These are phyloP conservation scores for Talaromyces sp. DNA, from an alignment of 2,329 filamentous ascomycete genomes.

Conservation along the genomic window DNA sequence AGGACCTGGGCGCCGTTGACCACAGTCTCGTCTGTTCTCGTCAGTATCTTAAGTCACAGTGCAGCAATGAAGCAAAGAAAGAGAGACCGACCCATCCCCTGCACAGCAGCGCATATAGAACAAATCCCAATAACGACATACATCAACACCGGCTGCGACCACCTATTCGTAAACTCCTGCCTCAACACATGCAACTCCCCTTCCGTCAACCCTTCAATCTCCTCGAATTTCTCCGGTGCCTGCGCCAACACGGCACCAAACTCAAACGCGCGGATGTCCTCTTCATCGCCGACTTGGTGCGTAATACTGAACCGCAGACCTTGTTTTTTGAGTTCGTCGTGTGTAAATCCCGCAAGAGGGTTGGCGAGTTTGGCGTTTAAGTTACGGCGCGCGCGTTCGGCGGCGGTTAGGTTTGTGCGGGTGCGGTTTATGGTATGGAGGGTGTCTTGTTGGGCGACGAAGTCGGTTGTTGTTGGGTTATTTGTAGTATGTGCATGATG, in stretches of 20 bases:
- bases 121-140: slow-evolving; percentile 65
- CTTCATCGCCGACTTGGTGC: slow-evolving; percentile 54
- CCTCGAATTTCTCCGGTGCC: slow-evolving; percentile 50
- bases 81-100: slow-evolving; percentile 57
- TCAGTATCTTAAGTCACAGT: not conserved
- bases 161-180: slow-evolving; percentile 63
- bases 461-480: not conserved
- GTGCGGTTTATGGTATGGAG: slow-evolving; percentile 16
- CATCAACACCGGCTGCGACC: slow-evolving; percentile 64
- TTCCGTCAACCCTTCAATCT: slow-evolving; percentile 53
- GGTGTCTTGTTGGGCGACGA: slow-evolving; percentile 15
- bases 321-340: slow-evolving; percentile 52
- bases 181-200: slow-evolving; percentile 58
- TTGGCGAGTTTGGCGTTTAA: slow-evolving; percentile 53
- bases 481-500: not conserved
- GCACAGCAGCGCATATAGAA: slow-evolving; percentile 66
- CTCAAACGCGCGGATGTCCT: slow-evolving; percentile 58
- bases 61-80: not conserved
- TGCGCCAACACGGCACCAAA: slow-evolving; percentile 60
- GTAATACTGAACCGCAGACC: slow-evolving; percentile 58
- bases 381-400: slow-evolving; percentile 41
- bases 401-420: slow-evolving; percentile 31
- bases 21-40: slow-evolving; percentile 59
- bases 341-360: slow-evolving; percentile 49
- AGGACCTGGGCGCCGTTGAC: slow-evolving; percentile 67